These are phyloP conservation scores for Alternaria triticina DNA, from an alignment of 2,329 filamentous ascomycete genomes.

Conservation along the genomic window DNA sequence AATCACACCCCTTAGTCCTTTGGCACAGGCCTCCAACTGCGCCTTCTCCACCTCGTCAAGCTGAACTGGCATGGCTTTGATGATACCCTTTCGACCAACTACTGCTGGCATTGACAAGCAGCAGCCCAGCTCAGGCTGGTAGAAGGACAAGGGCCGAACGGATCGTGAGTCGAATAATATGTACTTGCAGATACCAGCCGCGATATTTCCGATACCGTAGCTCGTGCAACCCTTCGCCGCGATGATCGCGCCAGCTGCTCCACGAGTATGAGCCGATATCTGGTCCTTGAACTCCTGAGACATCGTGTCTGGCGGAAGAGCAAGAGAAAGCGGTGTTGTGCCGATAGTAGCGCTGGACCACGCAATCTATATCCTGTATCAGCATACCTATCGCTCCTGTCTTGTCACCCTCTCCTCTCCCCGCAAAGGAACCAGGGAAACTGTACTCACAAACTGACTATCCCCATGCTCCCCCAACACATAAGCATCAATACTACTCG, in stretches of 20 bases:
- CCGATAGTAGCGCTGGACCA: constrained; percentile 55
- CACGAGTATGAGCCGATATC: constrained; percentile 54
- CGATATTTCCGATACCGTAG: constrained; percentile 58
- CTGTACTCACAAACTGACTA: constrained; percentile 50
- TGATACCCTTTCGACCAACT: constrained; percentile 56
- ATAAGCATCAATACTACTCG: constrained; percentile 52
- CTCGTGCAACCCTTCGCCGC: constrained; percentile 58
- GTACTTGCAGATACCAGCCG: constrained; percentile 58
- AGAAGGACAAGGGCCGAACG: constrained; percentile 58
- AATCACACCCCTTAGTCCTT: constrained; percentile 45
- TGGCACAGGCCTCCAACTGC: constrained; percentile 44
- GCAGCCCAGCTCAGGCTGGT: constrained; percentile 55
- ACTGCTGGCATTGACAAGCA: constrained; percentile 60
- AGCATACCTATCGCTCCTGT: background rate
- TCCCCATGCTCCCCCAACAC: constrained; percentile 60
- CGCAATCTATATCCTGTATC: constrained; percentile 38
- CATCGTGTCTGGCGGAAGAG: constrained; percentile 34
- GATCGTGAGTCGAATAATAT: constrained; percentile 58
- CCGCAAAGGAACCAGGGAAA: background rate
- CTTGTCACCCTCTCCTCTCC: background rate
- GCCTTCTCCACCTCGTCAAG: constrained; percentile 44
- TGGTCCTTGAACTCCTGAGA: constrained; percentile 36
- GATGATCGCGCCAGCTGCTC: constrained; percentile 57
- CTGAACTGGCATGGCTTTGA: constrained; percentile 47
- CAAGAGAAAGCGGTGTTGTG: constrained; percentile 50